Evolutionary conservation across 148 eudicot genomes (phyloP), one percentile per base, ranked within the genome.

Genomic region (Camellia sinensis): DNA sequence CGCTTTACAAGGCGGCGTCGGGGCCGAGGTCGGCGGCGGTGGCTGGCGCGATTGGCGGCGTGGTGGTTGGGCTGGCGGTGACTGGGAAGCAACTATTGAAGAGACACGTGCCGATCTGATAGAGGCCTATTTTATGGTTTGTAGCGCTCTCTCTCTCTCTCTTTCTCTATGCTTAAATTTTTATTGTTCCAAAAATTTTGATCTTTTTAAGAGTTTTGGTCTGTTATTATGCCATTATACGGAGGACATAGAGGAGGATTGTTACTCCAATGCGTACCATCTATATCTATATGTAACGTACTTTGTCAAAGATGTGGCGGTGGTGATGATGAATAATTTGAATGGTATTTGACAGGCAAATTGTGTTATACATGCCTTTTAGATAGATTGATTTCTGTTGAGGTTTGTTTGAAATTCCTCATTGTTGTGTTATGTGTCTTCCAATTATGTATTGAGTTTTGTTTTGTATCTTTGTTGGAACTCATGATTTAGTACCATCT

Each of bases 1-100:
- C 84, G 3, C 63, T 95, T 0, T 95, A 84, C 65, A 89, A 84
- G 93, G 98, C 98, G 40, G 98, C 98, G 46, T 71, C 89, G 0
- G 98, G 98, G 8, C 89, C 87, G 15, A 82, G 92, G 76, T 91
- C 98, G 17, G 94, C 96, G 5, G 98, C 97, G 0, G 87, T 95
- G 76, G 97, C 93, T 0, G 97, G 98, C 2, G 98, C 96, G 4
- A 86, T 91, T 37, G 98, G 98, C 4, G 98, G 97, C 0, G 67
- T 93, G 41, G 80, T 86, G 18, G 97, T 89, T n/a, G 97, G 97
- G 5, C 40, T 89, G 22, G 87, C 89, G 12, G 97, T 95, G 9
- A 85, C 90, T 5, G 88, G 81, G 48, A 93, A 93, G 85, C 98
- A 92, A 72, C 82, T 64, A 43, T 18, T 87, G 41, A 94, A 90